Evolutionary conservation across 768 basidiomycete genomes (phyloP).

Genomic region (Saitozyma podzolica): DNA sequence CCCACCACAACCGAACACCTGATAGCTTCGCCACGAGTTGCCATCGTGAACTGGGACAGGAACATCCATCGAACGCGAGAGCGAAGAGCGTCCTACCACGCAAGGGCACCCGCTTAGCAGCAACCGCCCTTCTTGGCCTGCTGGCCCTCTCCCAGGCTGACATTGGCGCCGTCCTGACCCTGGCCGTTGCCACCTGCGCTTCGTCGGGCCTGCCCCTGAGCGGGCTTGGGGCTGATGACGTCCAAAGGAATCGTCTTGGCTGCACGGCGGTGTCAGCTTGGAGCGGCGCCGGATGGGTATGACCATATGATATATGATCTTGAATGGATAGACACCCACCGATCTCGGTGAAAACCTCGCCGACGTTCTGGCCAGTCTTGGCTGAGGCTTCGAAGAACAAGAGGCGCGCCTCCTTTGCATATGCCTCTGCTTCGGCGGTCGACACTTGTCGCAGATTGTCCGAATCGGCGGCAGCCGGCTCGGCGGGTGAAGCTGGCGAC

Average conservation of each 20-base stretch:
- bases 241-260: slow-evolving; percentile 90
- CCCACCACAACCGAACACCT: too few species aligned
- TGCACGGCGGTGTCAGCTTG: slow-evolving; percentile 37
- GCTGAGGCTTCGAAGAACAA: slow-evolving; percentile 98
- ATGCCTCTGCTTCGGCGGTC: slow-evolving; percentile 91
- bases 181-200: slow-evolving; percentile 23
- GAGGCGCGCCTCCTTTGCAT: slow-evolving; percentile 89
- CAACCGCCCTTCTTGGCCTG: slow-evolving; percentile 51
- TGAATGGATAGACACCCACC: slow-evolving; percentile 59
- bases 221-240: slow-evolving; percentile 77
- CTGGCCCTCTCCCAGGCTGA: slow-evolving; percentile 50
- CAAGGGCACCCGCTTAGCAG: slow-evolving; percentile 23
- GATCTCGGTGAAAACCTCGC: slow-evolving; percentile 97
- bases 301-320: too few species aligned
- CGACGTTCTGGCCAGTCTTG: slow-evolving; percentile 72
- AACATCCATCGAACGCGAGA: too few species aligned
- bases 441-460: slow-evolving; percentile 72
- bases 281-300: too few species aligned
- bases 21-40: too few species aligned
- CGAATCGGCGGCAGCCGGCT: not conserved
- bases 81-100: too few species aligned
- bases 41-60: too few species aligned
- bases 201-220: slow-evolving; percentile 56
- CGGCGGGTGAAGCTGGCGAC: not conserved
- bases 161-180: slow-evolving; percentile 18